Evolutionary conservation across 2,329 filamentous ascomycete species (phyloP), one percentile per base, ranked within the genome.

Genomic region (Penicillium brasilianum): DNA sequence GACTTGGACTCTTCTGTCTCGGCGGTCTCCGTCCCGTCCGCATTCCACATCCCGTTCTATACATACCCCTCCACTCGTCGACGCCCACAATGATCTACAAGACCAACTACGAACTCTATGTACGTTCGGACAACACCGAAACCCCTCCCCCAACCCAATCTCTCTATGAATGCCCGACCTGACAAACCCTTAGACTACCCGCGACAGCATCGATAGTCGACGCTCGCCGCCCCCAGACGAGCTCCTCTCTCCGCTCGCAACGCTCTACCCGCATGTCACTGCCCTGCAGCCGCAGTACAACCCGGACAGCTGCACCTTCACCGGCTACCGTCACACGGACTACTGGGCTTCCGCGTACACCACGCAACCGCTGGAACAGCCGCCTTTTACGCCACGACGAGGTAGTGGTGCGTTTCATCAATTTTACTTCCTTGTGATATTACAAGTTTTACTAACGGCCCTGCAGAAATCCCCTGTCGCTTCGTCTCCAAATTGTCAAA

Each of bases 41-140:
- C 28, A 36, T 13, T 37, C 18, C 18, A 46, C 43, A 11, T 28
- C 20, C n/a, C n/a, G 8, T 9, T 3, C 2, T 9, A 34, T 34
- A 34, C 32, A 34, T 34, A 32, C 30, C 30, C 9, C n/a, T 34
- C 11, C 32, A 34, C 32, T 4, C 32, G 6, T 50, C 34, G 3
- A 51, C 34, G 46, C 46, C 32, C 63, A 74, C 44, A 44, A 78
- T 76, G 73, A 67, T 66, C 48, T 78, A 78, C 72, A 77, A 75
- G 54, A 73, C 70, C 65, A 78, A 78, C 71, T 78, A 76, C 59
- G 74, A 78, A 60, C 70, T 75, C 53, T 76, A 77, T 55, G 76
- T 77, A 65, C 66, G 75, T 74, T 39, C 20, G 32, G 43, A 55
- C 57, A 55, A 41, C 16, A 16, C 18, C 50, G 22, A 52, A 25